Percentiles rank a stretch among this genome's conserved stretches.
Evolutionary conservation across 2,329 filamentous ascomycete species (phyloP).

Genomic region (Xylaria arbuscula): DNA sequence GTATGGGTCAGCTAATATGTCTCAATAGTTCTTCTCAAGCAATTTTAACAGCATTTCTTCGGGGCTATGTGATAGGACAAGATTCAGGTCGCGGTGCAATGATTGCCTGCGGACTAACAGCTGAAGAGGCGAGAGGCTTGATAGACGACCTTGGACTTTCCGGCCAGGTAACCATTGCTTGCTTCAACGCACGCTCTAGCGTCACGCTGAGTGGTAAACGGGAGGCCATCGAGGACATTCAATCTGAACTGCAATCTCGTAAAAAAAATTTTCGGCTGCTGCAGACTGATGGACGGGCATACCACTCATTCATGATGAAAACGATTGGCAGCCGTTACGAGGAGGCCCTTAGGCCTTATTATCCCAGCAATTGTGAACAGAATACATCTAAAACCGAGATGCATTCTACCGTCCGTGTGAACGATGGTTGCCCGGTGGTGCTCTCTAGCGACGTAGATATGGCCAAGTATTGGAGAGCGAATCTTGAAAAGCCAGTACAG

Average conservation of each 20-base stretch:
- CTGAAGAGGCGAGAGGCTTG: neutral
- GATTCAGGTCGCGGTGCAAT: slow-evolving; percentile 27
- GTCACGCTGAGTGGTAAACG: slow-evolving; percentile 34
- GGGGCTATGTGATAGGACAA: slow-evolving; percentile 33
- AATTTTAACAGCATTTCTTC: slow-evolving; percentile 39
- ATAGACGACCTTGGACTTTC: neutral
- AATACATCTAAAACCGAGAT: neutral
- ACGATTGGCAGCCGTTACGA: slow-evolving; percentile 21
- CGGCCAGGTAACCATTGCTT: slow-evolving; percentile 27
- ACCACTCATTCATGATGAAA: slow-evolving; percentile 36
- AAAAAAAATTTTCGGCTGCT: slow-evolving; percentile 19
- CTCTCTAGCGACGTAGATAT: neutral
- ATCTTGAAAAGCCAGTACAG: neutral
- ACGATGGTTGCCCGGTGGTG: neutral
- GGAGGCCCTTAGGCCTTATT: neutral
- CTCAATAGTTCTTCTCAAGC: slow-evolving; percentile 34
- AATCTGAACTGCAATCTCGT: neutral
- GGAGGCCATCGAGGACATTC: slow-evolving; percentile 5
- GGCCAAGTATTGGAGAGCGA: neutral
- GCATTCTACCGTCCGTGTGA: neutral
- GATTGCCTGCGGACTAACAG: slow-evolving; percentile 35
- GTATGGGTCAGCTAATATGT: slow-evolving; percentile 10
- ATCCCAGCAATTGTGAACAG: neutral
- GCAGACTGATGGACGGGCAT: slow-evolving; percentile 23
- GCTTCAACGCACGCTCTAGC: slow-evolving; percentile 37